Percentiles rank a stretch among this genome's conserved stretches.
Conservation (phyloP, 176 grass and related monocot genomes). For the Miscanthus lutarioriparius region DNA sequence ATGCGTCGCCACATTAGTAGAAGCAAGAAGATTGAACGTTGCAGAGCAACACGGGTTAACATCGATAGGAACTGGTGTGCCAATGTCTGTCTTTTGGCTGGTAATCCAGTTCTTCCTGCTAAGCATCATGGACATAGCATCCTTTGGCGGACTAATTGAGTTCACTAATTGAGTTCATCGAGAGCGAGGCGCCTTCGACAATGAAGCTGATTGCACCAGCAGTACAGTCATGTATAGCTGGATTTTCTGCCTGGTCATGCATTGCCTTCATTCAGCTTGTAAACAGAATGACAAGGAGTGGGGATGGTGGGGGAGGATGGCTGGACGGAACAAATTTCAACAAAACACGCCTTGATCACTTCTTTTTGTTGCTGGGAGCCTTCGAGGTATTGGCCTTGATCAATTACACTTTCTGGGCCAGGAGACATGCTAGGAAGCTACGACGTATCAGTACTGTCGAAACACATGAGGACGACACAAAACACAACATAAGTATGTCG, state of each 20-base stretch:
- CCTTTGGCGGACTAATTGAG: slow-evolving; percentile 27
- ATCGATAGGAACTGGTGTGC: slow-evolving; percentile 11
- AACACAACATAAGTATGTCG: not conserved
- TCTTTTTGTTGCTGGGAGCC: slow-evolving; percentile 42
- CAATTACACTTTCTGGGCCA: slow-evolving; percentile 51
- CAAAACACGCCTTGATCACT: slow-evolving; percentile 39
- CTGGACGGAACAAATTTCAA: slow-evolving; percentile 47
- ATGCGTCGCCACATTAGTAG: slow-evolving; percentile 47
- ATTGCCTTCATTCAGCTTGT: slow-evolving; percentile 29
- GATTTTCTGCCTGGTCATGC: slow-evolving; percentile 36
- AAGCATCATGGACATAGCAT: slow-evolving; percentile 47
- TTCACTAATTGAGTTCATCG: slow-evolving; percentile 50
- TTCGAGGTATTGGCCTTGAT: slow-evolving; percentile 34
- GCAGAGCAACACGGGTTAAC: slow-evolving; percentile 28
- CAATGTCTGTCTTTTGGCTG: slow-evolving; percentile 48
- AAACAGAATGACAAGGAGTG: not conserved
- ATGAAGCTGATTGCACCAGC: slow-evolving; percentile 18
- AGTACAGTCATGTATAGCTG: slow-evolving; percentile 10
- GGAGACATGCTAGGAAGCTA: slow-evolving; percentile 35
- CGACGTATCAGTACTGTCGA: not conserved
- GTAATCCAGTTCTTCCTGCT: slow-evolving; percentile 54
- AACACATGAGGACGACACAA: not conserved
- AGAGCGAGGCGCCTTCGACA: not conserved
- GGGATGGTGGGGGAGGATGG: slow-evolving; percentile 29
- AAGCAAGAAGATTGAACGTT: slow-evolving; percentile 43